Conservation (phyloP, 805 yeast genomes). For the Lachancea waltii region DNA sequence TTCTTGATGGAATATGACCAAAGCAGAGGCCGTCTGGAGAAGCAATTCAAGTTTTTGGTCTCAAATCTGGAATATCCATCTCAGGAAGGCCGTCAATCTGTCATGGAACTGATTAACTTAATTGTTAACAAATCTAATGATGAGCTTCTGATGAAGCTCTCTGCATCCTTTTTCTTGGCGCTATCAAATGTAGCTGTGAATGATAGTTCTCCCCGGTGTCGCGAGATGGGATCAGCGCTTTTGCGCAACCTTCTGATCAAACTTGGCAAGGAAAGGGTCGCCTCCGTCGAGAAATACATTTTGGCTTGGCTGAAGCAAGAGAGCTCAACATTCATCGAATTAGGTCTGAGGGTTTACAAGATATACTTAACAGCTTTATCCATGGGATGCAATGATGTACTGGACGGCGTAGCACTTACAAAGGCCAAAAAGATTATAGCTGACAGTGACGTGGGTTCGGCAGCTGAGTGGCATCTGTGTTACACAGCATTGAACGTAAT, state of each 20-base stretch:
- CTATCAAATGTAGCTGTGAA: constrained; percentile 69
- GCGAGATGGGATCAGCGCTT: constrained; percentile 72
- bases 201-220: constrained; percentile 72
- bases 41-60: constrained; percentile 74
- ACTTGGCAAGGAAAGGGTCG: constrained; percentile 34
- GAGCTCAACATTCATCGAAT: constrained; percentile 50
- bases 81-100: constrained; percentile 80
- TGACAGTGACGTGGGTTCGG: constrained; percentile 36
- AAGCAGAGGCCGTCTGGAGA: constrained; percentile 76
- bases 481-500: constrained; percentile 58
- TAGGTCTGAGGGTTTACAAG: constrained; percentile 70
- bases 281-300: constrained; percentile 34
- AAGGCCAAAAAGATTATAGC: constrained; percentile 33
- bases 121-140: constrained; percentile 60
- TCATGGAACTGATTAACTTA: constrained; percentile 75
- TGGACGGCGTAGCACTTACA: constrained; percentile 39
- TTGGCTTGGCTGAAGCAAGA: constrained; percentile 59
- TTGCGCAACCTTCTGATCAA: constrained; percentile 49
- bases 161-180: constrained; percentile 77
- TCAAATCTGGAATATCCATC: constrained; percentile 79
- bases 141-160: constrained; percentile 50
- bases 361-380: constrained; percentile 49
- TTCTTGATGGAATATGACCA: constrained; percentile 94
- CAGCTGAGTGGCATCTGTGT: constrained; percentile 68
- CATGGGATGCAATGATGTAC: constrained; percentile 30